Percentiles rank a stretch among this genome's conserved stretches.
Evolutionary conservation across 2,329 filamentous ascomycete genomes (phyloP).

Genomic region (Aspergillus sp.): DNA sequence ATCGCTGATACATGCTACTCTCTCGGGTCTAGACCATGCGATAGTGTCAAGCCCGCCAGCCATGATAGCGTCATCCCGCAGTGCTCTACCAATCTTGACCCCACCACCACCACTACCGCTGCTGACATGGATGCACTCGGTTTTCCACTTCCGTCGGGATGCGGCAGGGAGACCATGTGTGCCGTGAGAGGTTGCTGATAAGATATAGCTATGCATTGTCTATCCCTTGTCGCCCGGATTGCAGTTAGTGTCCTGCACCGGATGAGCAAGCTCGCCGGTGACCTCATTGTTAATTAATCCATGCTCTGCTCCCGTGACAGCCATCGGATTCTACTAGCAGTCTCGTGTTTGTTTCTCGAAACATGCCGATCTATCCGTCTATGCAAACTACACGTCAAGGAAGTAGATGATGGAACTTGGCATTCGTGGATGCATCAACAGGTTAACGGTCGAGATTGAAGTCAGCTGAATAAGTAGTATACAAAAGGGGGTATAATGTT

Average conservation of each 20-base stretch:
- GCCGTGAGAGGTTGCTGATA: background rate
- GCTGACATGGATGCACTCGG: background rate
- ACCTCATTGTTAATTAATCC: background rate
- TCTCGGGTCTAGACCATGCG: slow-evolving; percentile 6
- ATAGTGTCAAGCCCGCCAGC: background rate
- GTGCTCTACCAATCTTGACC: background rate
- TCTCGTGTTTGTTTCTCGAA: background rate
- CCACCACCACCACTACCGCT: background rate
- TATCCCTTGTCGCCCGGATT: background rate
- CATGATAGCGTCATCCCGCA: slow-evolving; percentile 13
- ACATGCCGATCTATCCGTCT: background rate
- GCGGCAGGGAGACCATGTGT: background rate
- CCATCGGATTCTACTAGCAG: background rate
- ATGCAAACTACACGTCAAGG: background rate
- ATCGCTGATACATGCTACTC: background rate
- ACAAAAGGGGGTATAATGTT: slow-evolving; percentile 18
- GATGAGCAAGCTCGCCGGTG: background rate
- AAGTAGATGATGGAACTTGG: background rate
- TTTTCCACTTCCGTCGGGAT: background rate
- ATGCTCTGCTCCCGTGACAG: background rate
- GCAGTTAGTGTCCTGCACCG: background rate
- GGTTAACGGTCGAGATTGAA: background rate
- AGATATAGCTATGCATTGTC: background rate
- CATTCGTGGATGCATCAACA: background rate
- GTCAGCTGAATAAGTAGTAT: background rate